phyloP scores from a whole-genome alignment of 441 rosid genomes.

The Populus hybrid region DNA sequence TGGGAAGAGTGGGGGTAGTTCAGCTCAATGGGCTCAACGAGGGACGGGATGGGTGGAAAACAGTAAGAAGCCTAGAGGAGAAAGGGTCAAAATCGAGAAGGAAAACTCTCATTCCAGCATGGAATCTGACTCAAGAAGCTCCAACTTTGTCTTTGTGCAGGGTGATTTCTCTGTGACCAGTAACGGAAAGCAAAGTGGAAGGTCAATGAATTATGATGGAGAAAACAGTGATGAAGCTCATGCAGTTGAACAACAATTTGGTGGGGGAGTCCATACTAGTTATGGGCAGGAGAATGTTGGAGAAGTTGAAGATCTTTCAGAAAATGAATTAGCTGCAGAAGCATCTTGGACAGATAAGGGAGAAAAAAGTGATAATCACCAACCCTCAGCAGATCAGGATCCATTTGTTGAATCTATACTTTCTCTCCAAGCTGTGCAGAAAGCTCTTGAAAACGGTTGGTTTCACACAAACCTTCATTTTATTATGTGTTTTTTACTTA shows the following conservation, averaged over 20 bases:
- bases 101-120: slow-evolving; percentile 82
- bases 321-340: slow-evolving; percentile 46
- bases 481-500: neutral
- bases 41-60: slow-evolving; percentile 49
- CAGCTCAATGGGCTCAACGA: slow-evolving; percentile 38
- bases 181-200: slow-evolving; percentile 49
- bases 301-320: slow-evolving; percentile 42
- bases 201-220: slow-evolving; percentile 43
- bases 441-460: slow-evolving; percentile 72
- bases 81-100: slow-evolving; percentile 72
- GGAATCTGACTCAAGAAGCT: slow-evolving; percentile 87
- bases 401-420: slow-evolving; percentile 52
- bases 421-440: slow-evolving; percentile 55
- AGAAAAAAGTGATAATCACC: slow-evolving; percentile 41
- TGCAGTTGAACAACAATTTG: slow-evolving; percentile 32
- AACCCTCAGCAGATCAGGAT: slow-evolving; percentile 36
- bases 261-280: slow-evolving; percentile 42
- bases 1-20: slow-evolving; percentile 42
- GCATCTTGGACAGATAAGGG: slow-evolving; percentile 46
- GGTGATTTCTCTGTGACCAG: slow-evolving; percentile 45
- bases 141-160: slow-evolving; percentile 76
- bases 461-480: slow-evolving; percentile 3
- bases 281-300: slow-evolving; percentile 35
- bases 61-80: slow-evolving; percentile 75
- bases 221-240: slow-evolving; percentile 55